Conservation (phyloP, 2,329 filamentous ascomycete genomes). For the Blumeria hordei region DNA sequence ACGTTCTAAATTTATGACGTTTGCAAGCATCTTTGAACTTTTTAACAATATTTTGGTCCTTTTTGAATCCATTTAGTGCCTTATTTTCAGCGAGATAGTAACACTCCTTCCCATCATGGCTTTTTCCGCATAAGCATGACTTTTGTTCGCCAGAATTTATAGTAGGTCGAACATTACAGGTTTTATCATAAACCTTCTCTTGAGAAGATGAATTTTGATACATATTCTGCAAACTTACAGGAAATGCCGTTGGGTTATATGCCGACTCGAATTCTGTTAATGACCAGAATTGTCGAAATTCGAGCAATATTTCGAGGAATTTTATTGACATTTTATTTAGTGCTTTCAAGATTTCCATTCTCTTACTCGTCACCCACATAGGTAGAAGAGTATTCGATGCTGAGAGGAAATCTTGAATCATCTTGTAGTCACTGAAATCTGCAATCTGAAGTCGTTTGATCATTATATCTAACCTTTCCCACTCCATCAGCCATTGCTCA, state of each 20-base stretch:
- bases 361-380: conserved; percentile 1
- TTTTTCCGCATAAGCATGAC: not conserved
- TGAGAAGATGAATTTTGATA: not conserved
- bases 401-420: not conserved
- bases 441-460: not conserved
- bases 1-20: not conserved
- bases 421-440: not conserved
- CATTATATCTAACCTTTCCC: not conserved
- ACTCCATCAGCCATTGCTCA: not conserved
- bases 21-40: not conserved
- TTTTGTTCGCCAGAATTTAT: not conserved
- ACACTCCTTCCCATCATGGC: not conserved
- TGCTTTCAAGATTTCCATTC: not conserved
- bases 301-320: not conserved
- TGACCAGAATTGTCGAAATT: conserved; percentile 1
- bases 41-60: not conserved
- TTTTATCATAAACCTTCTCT: not conserved
- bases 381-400: not conserved
- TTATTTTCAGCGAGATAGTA: not conserved
- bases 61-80: not conserved
- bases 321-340: not conserved
- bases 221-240: not conserved
- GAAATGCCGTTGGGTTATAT: not conserved
- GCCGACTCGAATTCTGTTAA: not conserved
- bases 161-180: not conserved